Conservation (phyloP, 1,284 basidiomycete genomes). For the Puccinia novopanici region DNA sequence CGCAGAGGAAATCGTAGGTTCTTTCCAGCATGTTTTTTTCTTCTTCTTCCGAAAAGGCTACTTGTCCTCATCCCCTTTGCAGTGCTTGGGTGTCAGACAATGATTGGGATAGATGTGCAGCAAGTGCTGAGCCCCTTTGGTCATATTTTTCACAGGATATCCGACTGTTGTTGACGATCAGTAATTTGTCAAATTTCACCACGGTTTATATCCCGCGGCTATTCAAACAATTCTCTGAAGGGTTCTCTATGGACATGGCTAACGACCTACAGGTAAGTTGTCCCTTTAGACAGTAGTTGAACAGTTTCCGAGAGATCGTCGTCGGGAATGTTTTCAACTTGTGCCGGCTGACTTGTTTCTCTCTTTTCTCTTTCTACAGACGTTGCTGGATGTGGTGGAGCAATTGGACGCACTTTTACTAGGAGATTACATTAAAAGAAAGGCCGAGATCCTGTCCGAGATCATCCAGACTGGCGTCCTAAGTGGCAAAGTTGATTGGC, state of each 20-base stretch:
- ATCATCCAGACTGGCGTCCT: slow-evolving; percentile 79
- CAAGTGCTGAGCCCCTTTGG: background rate
- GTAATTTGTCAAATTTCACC: slow-evolving; percentile 80
- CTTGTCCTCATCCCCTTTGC: background rate
- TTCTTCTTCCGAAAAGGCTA: too few species aligned
- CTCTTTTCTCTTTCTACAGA: slow-evolving; percentile 60
- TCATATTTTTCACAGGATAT: slow-evolving; percentile 68
- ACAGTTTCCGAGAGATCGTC: background rate
- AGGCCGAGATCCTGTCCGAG: slow-evolving; percentile 68
- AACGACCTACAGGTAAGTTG: slow-evolving; percentile 70
- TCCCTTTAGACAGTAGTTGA: background rate
- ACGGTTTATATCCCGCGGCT: slow-evolving; percentile 74
- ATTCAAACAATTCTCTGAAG: slow-evolving; percentile 75
- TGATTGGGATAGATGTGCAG: background rate
- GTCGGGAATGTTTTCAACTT: background rate
- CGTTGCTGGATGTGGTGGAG: slow-evolving; percentile 73
- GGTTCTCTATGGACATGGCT: slow-evolving; percentile 73
- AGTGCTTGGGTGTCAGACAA: background rate
- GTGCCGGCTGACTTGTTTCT: slow-evolving; percentile 10
- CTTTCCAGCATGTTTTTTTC: background rate
- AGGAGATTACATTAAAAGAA: slow-evolving; percentile 79
- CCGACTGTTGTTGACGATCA: slow-evolving; percentile 82
- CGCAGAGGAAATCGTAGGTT: slow-evolving; percentile 38
- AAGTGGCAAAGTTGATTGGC: slow-evolving; percentile 82
- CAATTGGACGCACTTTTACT: slow-evolving; percentile 86